Evolutionary conservation across 1,139 yeast species (phyloP).

Genomic region (Candida sp.): DNA sequence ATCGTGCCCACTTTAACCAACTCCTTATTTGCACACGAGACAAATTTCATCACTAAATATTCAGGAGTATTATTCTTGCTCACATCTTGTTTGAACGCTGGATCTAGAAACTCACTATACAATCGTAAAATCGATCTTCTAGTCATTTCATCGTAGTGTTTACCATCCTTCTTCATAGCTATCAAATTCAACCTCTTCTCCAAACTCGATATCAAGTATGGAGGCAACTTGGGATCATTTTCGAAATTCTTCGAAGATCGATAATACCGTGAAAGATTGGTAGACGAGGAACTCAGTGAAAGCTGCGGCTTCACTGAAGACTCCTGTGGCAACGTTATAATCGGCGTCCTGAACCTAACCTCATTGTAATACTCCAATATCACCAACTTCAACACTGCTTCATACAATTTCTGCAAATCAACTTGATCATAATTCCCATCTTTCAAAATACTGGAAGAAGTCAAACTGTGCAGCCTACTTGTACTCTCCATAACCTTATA

Average conservation of each 20-base stretch:
- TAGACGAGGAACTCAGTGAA: slow-evolving; percentile 4
- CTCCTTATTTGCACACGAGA: slow-evolving; percentile 64
- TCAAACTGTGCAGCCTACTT: slow-evolving; percentile 9
- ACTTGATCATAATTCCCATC: slow-evolving; percentile 21
- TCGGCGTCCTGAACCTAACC: slow-evolving; percentile 51
- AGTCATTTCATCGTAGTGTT: slow-evolving; percentile 30
- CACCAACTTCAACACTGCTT: slow-evolving; percentile 43
- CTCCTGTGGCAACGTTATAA: slow-evolving; percentile 8
- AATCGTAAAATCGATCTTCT: slow-evolving; percentile 52
- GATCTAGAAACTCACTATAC: slow-evolving; percentile 59
- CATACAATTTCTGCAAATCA: slow-evolving; percentile 30
- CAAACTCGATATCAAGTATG: slow-evolving; percentile 43
- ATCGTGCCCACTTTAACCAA: slow-evolving; percentile 45
- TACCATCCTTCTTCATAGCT: slow-evolving; percentile 50
- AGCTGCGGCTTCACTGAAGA: slow-evolving; percentile 1
- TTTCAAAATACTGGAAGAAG: slow-evolving; percentile 20
- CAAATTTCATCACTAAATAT: slow-evolving; percentile 63
- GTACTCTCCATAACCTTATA: slow-evolving; percentile 1
- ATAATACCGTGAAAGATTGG: slow-evolving; percentile 4
- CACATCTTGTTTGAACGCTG: slow-evolving; percentile 37
- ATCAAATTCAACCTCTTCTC: slow-evolving; percentile 49
- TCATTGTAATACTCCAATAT: slow-evolving; percentile 57
- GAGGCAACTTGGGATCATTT: slow-evolving; percentile 36
- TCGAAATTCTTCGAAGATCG: slow-evolving; percentile 7
- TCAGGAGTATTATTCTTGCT: slow-evolving; percentile 50